Base-by-base conservation (phyloP, 2,329 filamentous ascomycete genomes). In the Trichoderma sp. region DNA sequence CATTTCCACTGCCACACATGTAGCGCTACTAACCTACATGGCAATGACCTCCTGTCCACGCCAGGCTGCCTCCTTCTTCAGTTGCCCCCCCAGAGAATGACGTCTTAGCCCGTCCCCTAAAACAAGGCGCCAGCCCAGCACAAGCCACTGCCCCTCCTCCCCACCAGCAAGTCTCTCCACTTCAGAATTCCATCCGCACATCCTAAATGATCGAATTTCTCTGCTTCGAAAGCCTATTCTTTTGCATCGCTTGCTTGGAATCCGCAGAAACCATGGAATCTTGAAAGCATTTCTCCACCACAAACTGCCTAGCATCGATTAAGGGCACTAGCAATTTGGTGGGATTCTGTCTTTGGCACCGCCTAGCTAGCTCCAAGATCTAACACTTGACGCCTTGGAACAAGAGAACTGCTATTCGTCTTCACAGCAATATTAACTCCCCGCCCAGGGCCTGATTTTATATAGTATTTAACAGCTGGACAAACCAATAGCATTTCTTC, bases 141-240 rank as follows among this genome's bases (percentile, higher is more conserved):
- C 37, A 65, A 65, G 60, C 60, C 60, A 64, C 60, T 15, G 39
- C 58, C 58, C 58, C 58, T 45, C 25, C 39, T 45, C 60, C 60
- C 48, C 60, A 54, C 48, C n/a, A 22, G 10, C 22, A 9, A 9
- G 12, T 53, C 45, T 48, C 50, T 57, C 61, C 61, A 65, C 61
- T 35, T 25, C 22, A 3, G 57, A 52, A 65, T 65, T 57, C 61
- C 61, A 42, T 27, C 42, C 39, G n/a, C n/a, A n/a, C n/a, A 45
- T 45, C 19, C 39, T 45, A n/a, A n/a, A 19, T 39, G 50, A 42
- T 29, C 10, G n/a, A 22, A 10, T 39, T 25, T 60, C 57, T 35
- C 35, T 32, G 42, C 42, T 48, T 19, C n/a, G 42, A 42, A 34
- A 50, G 58, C 22, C 17, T 25, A 27, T 25, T 61, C 32, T 10